Conservation (phyloP, 257 asterid genomes). For the Scutellaria minor region DNA sequence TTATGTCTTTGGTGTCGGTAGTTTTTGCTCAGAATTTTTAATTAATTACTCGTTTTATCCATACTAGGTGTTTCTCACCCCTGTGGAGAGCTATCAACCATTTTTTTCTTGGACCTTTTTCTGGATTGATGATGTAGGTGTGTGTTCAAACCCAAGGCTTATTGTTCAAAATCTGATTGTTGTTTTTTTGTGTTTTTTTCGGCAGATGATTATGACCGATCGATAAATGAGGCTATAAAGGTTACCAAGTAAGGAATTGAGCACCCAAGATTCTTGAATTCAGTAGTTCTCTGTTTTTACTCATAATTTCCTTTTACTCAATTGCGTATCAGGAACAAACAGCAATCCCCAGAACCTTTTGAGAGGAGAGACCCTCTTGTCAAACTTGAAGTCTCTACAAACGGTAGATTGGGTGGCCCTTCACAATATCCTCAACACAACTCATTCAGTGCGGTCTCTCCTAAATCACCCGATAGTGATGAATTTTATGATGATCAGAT, state of each 20-base stretch:
- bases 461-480: conserved; percentile 63
- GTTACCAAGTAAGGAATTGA: conserved; percentile 75
- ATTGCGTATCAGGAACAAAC: conserved; percentile 61
- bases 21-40: neutral
- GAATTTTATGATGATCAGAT: conserved; percentile 60
- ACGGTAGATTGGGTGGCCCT: conserved; percentile 72
- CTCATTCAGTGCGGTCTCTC: conserved; percentile 59
- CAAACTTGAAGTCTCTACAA: conserved; percentile 61
- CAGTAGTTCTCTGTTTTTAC: conserved; percentile 13
- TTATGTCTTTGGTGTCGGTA: neutral
- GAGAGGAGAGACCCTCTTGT: conserved; percentile 58
- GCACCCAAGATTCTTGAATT: conserved; percentile 16
- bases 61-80: neutral
- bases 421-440: conserved; percentile 52
- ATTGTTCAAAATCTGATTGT: conserved; percentile 32
- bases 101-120: neutral
- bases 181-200: conserved; percentile 27
- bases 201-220: conserved; percentile 93
- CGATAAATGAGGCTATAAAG: conserved; percentile 91
- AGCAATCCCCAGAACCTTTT: conserved; percentile 63
- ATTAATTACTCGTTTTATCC: neutral
- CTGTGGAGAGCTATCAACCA: too few species aligned
- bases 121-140: conserved; percentile 12
- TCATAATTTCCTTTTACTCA: neutral
- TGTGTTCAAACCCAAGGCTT: conserved; percentile 1